phyloP scores from a whole-genome alignment of 345 rosid species.

The Physaria fendleri region DNA sequence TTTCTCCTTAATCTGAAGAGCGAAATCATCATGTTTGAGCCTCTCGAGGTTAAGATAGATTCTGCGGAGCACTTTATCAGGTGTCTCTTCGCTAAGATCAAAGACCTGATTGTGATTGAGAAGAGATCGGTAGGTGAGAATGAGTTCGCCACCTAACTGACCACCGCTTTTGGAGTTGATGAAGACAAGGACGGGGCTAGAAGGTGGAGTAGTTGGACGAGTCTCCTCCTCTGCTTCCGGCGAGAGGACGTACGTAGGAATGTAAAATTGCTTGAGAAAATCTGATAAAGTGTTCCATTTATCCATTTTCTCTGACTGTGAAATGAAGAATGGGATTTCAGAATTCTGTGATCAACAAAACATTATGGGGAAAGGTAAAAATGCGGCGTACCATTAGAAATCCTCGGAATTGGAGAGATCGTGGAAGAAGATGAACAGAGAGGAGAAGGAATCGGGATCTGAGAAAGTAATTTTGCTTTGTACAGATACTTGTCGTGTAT shows the following conservation, averaged over 20 bases:
- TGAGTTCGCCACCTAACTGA: constrained; percentile 78
- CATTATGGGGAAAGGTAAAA: too few relatives aligned
- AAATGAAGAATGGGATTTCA: too few relatives aligned
- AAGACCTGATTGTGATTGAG: constrained; percentile 65
- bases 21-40: constrained; percentile 46
- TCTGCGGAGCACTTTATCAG: constrained; percentile 50
- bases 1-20: constrained; percentile 40
- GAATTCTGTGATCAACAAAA: too few relatives aligned
- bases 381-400: too few relatives aligned
- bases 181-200: constrained; percentile 62
- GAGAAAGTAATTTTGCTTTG: background rate
- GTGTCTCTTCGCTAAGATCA: constrained; percentile 66
- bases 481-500: background rate
- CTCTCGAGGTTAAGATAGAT: constrained; percentile 57
- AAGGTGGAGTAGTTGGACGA: constrained; percentile 36
- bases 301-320: constrained; percentile 34
- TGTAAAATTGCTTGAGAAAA: constrained; percentile 39
- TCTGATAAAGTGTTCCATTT: constrained; percentile 19
- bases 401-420: background rate
- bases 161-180: constrained; percentile 90
- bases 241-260: constrained; percentile 49
- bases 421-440: background rate
- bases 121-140: constrained; percentile 48
- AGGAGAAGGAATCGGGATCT: background rate
- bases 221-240: constrained; percentile 31